Conservation (phyloP, 2,329 filamentous ascomycete species). For the Ceratocystis destructans region DNA sequence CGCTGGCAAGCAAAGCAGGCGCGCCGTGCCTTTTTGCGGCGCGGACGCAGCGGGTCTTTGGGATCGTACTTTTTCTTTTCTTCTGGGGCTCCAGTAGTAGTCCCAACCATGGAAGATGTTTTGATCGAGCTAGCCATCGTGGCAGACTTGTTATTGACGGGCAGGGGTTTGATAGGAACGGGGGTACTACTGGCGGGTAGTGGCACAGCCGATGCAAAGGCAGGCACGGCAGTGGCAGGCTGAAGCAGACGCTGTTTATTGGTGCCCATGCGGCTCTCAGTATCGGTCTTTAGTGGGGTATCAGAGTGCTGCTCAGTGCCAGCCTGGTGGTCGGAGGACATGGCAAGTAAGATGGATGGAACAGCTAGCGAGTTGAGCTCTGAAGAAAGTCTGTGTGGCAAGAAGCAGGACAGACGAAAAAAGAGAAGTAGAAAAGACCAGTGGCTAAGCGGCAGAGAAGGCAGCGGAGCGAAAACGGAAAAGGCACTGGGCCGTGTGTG, state of each 20-base stretch:
- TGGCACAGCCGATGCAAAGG: not conserved
- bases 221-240: not conserved
- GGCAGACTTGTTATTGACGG: conserved; percentile 36
- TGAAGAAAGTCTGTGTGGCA: not conserved
- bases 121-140: conserved; percentile 38
- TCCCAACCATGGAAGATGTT: conserved; percentile 28
- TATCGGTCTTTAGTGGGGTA: not conserved
- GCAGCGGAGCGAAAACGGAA: not conserved
- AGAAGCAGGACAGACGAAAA: not conserved
- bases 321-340: conserved; percentile 4
- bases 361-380: not conserved
- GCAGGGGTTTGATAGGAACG: conserved; percentile 26
- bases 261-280: not conserved
- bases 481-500: not conserved
- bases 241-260: not conserved
- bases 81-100: conserved; percentile 32
- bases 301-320: not conserved
- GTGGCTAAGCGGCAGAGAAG: not conserved
- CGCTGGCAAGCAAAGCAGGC: conserved; percentile 95
- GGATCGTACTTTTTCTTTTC: conserved; percentile 59
- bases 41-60: conserved; percentile 79
- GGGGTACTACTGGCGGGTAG: not conserved
- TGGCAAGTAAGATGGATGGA: not conserved
- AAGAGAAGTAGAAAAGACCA: not conserved
- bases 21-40: conserved; percentile 88